Evolutionary conservation across 2,329 filamentous ascomycete species (phyloP).

Genomic region (Claviceps maximensis): DNA sequence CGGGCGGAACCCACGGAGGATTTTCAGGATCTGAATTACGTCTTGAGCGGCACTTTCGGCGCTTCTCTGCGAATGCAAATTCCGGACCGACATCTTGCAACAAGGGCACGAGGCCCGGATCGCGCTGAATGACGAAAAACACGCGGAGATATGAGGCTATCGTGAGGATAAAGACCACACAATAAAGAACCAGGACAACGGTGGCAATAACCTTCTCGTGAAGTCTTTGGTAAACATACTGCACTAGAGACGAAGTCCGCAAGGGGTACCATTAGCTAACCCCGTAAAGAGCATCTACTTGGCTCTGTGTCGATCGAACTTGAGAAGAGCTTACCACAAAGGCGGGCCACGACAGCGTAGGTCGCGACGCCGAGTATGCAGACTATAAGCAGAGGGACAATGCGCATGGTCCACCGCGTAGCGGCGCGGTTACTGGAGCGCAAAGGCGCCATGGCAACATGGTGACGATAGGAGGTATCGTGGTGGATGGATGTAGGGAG

Average conservation of each 20-base stretch:
- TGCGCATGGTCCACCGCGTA: constrained; percentile 28
- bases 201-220: constrained; percentile 45
- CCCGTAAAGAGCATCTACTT: background rate
- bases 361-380: constrained; percentile 55
- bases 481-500: background rate
- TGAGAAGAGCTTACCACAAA: background rate
- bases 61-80: background rate
- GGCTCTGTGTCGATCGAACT: background rate
- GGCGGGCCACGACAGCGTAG: constrained; percentile 48
- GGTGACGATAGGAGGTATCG: constrained; percentile 8
- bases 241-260: constrained; percentile 30
- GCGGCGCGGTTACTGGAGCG: constrained; percentile 16
- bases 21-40: constrained; percentile 15
- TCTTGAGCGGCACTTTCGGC: constrained; percentile 3
- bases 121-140: constrained; percentile 49
- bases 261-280: background rate
- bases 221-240: constrained; percentile 49
- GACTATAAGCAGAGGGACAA: constrained; percentile 58
- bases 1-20: constrained; percentile 23
- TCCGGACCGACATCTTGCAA: constrained; percentile 21
- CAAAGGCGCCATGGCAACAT: constrained; percentile 20
- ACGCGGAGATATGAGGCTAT: constrained; percentile 58
- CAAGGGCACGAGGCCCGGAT: constrained; percentile 63
- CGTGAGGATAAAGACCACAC: constrained; percentile 56
- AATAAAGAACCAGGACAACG: constrained; percentile 59